Conservation (phyloP, 352 stramenopile genomes). For the Phytophthora fragariae region DNA sequence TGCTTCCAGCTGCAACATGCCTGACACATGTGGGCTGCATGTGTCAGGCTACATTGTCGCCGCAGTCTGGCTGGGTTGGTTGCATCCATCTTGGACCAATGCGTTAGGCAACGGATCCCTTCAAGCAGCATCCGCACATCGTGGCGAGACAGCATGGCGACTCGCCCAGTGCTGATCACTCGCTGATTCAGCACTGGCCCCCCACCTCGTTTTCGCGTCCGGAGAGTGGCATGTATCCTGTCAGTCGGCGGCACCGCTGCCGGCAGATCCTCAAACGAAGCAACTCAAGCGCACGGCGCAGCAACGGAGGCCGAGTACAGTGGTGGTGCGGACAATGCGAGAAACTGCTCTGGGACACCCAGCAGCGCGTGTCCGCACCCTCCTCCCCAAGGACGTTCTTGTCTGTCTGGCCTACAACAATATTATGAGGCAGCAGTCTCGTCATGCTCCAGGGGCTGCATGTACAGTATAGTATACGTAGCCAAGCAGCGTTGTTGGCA, state of each 20-base stretch:
- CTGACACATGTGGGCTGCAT: too few relatives aligned
- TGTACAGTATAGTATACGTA: too few relatives aligned
- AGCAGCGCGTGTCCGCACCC: not conserved
- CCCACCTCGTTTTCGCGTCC: not conserved
- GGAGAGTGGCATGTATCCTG: slow-evolving; percentile 37
- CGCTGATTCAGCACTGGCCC: not conserved
- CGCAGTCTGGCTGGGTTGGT: too few relatives aligned
- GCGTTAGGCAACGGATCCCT: slow-evolving; percentile 38
- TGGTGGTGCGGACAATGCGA: not conserved
- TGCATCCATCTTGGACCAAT: too few relatives aligned
- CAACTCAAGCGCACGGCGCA: not conserved
- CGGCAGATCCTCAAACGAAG: slow-evolving; percentile 1
- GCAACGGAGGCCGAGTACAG: not conserved
- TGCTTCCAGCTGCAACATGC: too few relatives aligned
- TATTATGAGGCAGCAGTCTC: too few relatives aligned
- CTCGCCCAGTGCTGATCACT: not conserved
- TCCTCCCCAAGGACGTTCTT: slow-evolving; percentile 1
- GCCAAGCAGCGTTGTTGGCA: too few relatives aligned
- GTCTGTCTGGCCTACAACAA: too few relatives aligned
- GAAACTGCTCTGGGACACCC: slow-evolving; percentile 33
- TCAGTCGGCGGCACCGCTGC: slow-evolving; percentile 18
- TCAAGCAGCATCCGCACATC: slow-evolving; percentile 25
- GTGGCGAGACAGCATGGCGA: not conserved
- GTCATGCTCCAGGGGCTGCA: too few relatives aligned
- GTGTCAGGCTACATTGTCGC: too few relatives aligned